These are phyloP conservation scores for Cryptosporidium parvum DNA, from an alignment of 169 alveolate species.

Conservation along the genomic window DNA sequence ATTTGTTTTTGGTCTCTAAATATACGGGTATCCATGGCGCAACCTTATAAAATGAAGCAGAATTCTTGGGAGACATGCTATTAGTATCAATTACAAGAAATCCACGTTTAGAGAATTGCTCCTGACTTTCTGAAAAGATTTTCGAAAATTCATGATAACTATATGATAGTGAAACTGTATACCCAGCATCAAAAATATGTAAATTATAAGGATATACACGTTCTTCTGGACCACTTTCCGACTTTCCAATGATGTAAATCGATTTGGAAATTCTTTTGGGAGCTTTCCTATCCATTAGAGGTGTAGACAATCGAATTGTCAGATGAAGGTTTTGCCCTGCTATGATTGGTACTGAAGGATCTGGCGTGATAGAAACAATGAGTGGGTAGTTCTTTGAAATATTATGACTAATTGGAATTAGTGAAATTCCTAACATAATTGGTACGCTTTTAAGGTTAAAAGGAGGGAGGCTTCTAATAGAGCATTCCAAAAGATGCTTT, in stretches of 20 bases:
- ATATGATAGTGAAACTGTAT: conserved; percentile 16
- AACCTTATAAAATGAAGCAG: conserved; percentile 8
- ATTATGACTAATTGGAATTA: conserved; percentile 28
- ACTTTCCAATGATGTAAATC: conserved; percentile 23
- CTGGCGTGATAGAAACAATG: conserved; percentile 79
- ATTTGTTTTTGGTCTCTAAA: conserved; percentile 9
- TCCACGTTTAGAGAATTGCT: conserved; percentile 42
- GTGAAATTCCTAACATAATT: conserved; percentile 28
- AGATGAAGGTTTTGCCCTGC: conserved; percentile 78
- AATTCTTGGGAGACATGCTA: conserved; percentile 23
- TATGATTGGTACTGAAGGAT: conserved; percentile 79
- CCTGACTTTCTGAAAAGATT: neutral
- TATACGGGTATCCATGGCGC: conserved; percentile 58
- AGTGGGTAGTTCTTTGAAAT: conserved; percentile 47
- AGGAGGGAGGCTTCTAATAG: conserved; percentile 40
- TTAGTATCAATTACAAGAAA: conserved; percentile 42
- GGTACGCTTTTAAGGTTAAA: conserved; percentile 26
- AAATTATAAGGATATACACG: conserved; percentile 11
- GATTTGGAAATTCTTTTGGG: conserved; percentile 6
- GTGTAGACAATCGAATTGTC: conserved; percentile 37
- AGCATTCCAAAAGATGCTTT: conserved; percentile 25
- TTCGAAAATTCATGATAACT: conserved; percentile 27
- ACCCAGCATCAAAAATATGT: conserved; percentile 62
- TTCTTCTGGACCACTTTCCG: conserved; percentile 1
- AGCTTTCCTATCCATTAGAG: conserved; percentile 25